phyloP scores from a whole-genome alignment of 805 yeast species.

The Lipomyces starkeyi region DNA sequence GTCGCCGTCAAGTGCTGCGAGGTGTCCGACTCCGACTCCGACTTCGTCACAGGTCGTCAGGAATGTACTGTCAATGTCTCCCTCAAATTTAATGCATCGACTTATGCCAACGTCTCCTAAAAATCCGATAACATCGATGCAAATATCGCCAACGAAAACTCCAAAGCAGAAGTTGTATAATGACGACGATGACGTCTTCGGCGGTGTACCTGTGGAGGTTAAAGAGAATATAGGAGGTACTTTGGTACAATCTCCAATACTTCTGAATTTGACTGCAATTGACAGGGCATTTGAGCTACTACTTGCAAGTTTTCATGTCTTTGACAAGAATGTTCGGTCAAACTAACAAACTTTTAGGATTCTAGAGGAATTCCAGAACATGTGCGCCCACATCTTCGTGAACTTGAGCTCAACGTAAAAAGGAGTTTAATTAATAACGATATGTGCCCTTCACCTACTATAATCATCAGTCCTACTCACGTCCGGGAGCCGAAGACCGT shows the following conservation, averaged over 20 bases:
- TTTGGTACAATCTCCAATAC: background rate
- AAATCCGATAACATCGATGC: background rate
- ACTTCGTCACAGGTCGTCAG: background rate
- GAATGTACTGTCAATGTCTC: background rate
- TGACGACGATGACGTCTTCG: conserved; percentile 21
- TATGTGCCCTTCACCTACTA: conserved; percentile 1
- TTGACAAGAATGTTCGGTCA: background rate
- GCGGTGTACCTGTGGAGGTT: background rate
- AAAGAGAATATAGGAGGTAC: background rate
- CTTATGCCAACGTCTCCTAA: background rate
- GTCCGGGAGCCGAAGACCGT: background rate
- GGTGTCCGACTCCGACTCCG: background rate
- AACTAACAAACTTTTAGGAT: conserved; percentile 6
- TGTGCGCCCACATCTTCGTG: conserved; percentile 19
- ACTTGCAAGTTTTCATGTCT: conserved; percentile 5
- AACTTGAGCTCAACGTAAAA: conserved; percentile 15
- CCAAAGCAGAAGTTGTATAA: background rate
- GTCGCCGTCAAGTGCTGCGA: background rate
- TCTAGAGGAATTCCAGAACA: conserved; percentile 11
- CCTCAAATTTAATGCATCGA: background rate
- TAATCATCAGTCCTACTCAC: conserved; percentile 1
- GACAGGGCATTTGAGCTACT: conserved; percentile 15
- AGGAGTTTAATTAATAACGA: conserved; percentile 3
- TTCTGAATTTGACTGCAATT: background rate
- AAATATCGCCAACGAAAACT: background rate